Evolutionary conservation across 768 basidiomycete species (phyloP), one percentile per base, ranked within the genome.

Genomic region (Lyophyllum semitale): DNA sequence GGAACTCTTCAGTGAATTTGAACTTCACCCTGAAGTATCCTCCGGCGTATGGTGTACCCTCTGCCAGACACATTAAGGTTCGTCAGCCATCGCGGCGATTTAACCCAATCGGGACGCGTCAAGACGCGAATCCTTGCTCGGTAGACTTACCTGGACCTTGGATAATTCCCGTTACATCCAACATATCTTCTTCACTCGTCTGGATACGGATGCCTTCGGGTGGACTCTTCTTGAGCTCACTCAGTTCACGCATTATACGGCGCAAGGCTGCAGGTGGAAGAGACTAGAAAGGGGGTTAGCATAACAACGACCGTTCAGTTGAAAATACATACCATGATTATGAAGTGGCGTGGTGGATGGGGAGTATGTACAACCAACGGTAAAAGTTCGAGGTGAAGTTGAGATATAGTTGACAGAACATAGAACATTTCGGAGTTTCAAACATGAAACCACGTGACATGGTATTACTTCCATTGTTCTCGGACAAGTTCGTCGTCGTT

Each of bases 151-250:
- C 91, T 58, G 95, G 95, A 0, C 95, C 95, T 65, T 93, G 83
- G 17, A 98, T 91, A 49, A 94, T 85, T 1, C 94, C 95, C 1
- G 85, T 88, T 37, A 98, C 80, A 66, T 93, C 88, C 20, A 94
- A 74, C 75, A 96, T 86, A 65, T 96, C 91, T 65, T 95, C 91
- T 48, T 97, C 95, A 57, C 78, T 89, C 3, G 89, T 84, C 52
- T 88, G 83, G 26, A 97, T 80, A 62, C 95, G 86, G 67, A 97
- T 93, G n/a, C 94, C 95, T 65, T 97, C 95, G 12, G 90, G 91
- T 32, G 95, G 95, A 58, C 77, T 87, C 58, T 80, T 88, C 71
- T 87, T 85, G 55, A 98, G 83, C 62, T 91, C 87, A 35, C 77
- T 80, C 41, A 95, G 79, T 73, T 97, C 95, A 50, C 91, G 86